A percentile compares a stretch with the other conserved stretches of the same genome.
phyloP scores from a whole-genome alignment of 2,329 filamentous ascomycete species.

The Botrytis tulipae region DNA sequence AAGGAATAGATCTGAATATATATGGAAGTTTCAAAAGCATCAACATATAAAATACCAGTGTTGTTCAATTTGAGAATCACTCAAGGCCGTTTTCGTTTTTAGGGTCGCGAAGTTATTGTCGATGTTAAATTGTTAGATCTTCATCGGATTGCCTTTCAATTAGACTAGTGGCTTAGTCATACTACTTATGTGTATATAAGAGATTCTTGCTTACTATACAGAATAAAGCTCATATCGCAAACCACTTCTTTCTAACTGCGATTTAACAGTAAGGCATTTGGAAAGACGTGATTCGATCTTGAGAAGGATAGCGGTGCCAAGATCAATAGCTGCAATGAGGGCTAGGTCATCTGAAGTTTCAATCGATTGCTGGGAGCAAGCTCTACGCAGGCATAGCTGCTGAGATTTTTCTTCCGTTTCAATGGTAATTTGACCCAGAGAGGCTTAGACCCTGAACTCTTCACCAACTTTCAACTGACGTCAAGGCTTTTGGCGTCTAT shows the following conservation, averaged over 20 bases:
- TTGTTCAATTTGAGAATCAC: background rate
- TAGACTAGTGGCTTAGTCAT: background rate
- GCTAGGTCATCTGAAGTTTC: background rate
- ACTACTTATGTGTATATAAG: background rate
- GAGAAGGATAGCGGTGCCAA: background rate
- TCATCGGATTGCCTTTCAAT: no score
- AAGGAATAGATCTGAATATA: background rate
- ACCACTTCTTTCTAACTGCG: background rate
- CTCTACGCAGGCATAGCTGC: background rate
- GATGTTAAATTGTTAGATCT: background rate
- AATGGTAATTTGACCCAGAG: background rate
- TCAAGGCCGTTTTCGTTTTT: background rate
- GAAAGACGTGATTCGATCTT: background rate
- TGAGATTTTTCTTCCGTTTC: background rate
- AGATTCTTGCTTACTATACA: background rate
- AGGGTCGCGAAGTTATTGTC: background rate
- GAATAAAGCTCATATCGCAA: background rate
- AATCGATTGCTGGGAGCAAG: background rate
- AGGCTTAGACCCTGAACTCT: background rate
- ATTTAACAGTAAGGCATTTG: background rate
- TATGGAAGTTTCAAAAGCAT: background rate
- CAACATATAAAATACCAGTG: background rate
- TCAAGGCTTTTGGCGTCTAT: background rate
- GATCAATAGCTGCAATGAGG: background rate
- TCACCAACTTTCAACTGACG: background rate